Conservation (phyloP, 2,329 filamentous ascomycete genomes). For the Sarocladiaceae sp. region DNA sequence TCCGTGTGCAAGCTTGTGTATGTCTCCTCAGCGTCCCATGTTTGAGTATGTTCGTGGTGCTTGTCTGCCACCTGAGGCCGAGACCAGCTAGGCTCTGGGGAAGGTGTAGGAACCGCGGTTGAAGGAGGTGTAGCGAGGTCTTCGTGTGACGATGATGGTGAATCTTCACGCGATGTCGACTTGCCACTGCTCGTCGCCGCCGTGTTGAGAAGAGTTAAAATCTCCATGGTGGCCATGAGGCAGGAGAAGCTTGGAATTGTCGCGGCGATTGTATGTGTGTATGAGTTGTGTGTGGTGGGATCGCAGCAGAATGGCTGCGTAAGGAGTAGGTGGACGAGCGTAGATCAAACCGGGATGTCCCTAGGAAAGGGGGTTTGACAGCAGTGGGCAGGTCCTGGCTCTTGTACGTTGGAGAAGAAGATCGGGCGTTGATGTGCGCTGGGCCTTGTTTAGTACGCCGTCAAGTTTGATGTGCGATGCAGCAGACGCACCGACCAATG, state of each 20-base stretch:
- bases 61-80: constrained; percentile 6
- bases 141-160: constrained; percentile 2
- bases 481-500: constrained; percentile 8
- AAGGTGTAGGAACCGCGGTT: constrained; percentile 6
- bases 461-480: constrained; percentile 10
- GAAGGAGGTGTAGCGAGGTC: constrained; percentile 4
- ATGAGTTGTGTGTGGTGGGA: not conserved
- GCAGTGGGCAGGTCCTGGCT: constrained; percentile 5
- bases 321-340: constrained; percentile 4
- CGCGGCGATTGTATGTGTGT: not conserved
- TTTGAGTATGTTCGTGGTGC: not conserved
- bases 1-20: not conserved
- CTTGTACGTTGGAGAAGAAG: constrained; percentile 8
- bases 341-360: constrained; percentile 10
- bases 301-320: constrained; percentile 6
- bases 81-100: constrained; percentile 8
- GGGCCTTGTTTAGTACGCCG: constrained; percentile 9
- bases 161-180: constrained; percentile 1
- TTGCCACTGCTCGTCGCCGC: constrained; percentile 1
- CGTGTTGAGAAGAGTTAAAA: constrained; percentile 7
- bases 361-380: constrained; percentile 7
- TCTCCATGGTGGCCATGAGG: constrained; percentile 4
- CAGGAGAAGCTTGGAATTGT: not conserved
- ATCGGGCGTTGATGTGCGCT: constrained; percentile 9
- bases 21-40: constrained; percentile 4